A percentile compares a stretch with the other conserved stretches of the same genome.
These are phyloP conservation scores for Nigrograna mackinnonii DNA, from an alignment of 2,329 filamentous ascomycete species.

Conservation along the genomic window DNA sequence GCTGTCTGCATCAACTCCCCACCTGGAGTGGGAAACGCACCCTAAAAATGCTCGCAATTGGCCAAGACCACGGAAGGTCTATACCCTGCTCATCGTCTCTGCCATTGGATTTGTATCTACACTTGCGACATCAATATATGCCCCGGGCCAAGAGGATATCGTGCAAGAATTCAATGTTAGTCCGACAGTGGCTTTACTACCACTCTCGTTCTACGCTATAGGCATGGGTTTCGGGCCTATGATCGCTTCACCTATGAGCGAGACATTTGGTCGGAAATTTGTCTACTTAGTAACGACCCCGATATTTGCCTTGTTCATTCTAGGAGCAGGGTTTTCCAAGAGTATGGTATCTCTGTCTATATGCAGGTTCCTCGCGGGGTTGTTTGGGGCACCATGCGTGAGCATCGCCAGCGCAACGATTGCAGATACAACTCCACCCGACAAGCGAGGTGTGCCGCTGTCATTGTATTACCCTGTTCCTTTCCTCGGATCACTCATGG, in stretches of 20 bases:
- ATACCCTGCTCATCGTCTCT: background rate
- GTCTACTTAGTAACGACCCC: constrained; percentile 72
- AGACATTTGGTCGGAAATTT: constrained; percentile 69
- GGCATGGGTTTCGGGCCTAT: constrained; percentile 70
- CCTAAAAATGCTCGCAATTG: background rate
- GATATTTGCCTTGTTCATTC: constrained; percentile 59
- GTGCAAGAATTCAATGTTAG: constrained; percentile 10
- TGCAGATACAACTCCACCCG: constrained; percentile 38
- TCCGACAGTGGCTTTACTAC: constrained; percentile 17
- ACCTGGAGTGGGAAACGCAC: background rate
- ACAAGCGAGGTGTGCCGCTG: constrained; percentile 31
- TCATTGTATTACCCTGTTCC: constrained; percentile 38
- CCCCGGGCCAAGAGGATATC: constrained; percentile 2
- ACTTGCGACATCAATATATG: background rate
- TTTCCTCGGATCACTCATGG: constrained; percentile 38
- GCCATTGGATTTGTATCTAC: background rate
- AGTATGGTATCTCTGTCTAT: constrained; percentile 72
- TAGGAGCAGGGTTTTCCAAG: constrained; percentile 53
- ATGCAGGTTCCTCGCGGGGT: constrained; percentile 58
- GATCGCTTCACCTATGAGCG: constrained; percentile 74
- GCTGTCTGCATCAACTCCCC: too few species aligned
- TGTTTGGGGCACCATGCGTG: constrained; percentile 32
- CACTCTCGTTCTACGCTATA: constrained; percentile 24
- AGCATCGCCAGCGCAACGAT: constrained; percentile 44
- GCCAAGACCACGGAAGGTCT: background rate